Base-by-base conservation (phyloP, 1,284 basidiomycete genomes). In the Ustilago trichophora region DNA sequence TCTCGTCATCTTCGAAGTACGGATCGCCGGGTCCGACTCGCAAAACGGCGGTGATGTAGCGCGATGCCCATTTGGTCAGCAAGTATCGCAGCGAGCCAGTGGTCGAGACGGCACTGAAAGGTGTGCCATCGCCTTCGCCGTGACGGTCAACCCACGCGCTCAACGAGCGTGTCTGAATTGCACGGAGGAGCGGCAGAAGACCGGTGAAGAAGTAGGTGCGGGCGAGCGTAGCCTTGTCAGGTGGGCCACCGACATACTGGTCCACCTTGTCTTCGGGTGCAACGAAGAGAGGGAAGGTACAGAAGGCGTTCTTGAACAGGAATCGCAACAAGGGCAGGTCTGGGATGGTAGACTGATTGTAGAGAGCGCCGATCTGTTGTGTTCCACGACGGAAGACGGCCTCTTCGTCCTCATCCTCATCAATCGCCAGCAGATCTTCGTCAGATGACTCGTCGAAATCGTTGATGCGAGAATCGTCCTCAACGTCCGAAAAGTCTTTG, bases 221-320 rank as follows among this genome's bases (percentile, higher is more conserved):
- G 0, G 71, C 76, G 12, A 73, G 50, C 13, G 75, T 70, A 10
- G 69, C 71, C 43, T 76, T 76, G 63, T 70, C 70, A 2, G 74
- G 72, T 16, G 67, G 59, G 6, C 55, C 58, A 29, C 53, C 50
- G 31, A 65, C 48, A 43, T 69, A 67, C 48, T 60, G 62, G 25
- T 47, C 36, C 22, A 52, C 42, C 48, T 57, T 60, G 37, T 69
- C 67, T 37, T 76, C 74, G 16, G 73, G 67, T n/a, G 65, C 62
- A 6, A 75, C 74, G 44, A 78, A 77, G 40, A 78, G 66, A 3
- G 76, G 76, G 57, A 73, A 78, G 16, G 75, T 78, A 47, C 64
- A 66, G 32, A 78, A 72, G 8, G 72, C 76, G 38, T 76, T 73
- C 50, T 74, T 73, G 58, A 76, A 65, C 21, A 79, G 52, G 53